Conservation (phyloP, 2,329 filamentous ascomycete genomes). For the Beauveria sp. region DNA sequence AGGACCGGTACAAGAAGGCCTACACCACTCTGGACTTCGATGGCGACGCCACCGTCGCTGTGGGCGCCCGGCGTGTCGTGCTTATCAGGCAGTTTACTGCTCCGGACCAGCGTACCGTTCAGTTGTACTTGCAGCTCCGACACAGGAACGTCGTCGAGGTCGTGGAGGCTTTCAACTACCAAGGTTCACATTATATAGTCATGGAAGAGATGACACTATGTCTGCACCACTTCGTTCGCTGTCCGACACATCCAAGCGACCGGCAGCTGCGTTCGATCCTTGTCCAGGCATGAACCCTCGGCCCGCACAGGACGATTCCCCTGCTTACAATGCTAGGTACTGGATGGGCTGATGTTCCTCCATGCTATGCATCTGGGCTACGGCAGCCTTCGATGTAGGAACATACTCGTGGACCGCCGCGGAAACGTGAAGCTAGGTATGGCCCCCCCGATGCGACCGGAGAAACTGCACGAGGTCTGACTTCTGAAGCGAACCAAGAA, state of each 20-base stretch:
- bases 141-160: not conserved
- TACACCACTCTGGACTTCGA: not conserved
- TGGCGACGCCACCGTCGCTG: not conserved
- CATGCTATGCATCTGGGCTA: not conserved
- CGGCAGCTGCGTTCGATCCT: not conserved
- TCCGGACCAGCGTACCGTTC: not conserved
- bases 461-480: not conserved
- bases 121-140: not conserved
- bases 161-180: not conserved
- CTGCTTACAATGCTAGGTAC: not conserved
- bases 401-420: not conserved
- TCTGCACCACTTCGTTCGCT: not conserved
- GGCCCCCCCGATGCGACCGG: not conserved
- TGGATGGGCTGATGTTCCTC: not conserved
- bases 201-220: not conserved
- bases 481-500: not conserved
- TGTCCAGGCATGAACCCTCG: not conserved
- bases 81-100: not conserved
- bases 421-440: not conserved
- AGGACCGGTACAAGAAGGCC: not conserved
- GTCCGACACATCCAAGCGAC: not conserved
- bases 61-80: not conserved
- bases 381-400: not conserved
- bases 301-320: not conserved
- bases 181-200: not conserved